Conservation (phyloP, 2,329 filamentous ascomycete genomes). For the Camptophora hylomeconis region DNA sequence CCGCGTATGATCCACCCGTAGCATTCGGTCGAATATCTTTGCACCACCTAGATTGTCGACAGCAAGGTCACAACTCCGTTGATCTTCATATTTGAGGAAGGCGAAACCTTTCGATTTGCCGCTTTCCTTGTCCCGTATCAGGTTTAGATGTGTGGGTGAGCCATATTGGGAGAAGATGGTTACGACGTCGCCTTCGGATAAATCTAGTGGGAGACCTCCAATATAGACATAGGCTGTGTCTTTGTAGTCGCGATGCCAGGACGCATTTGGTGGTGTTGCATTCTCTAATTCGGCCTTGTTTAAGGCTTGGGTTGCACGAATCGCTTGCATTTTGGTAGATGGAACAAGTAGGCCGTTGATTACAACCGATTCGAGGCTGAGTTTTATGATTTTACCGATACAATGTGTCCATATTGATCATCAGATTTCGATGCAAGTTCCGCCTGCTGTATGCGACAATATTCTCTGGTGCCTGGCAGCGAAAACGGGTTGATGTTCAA, state of each 20-base stretch:
- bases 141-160: slow-evolving; percentile 84
- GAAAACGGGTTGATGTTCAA: too few relatives aligned
- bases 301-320: slow-evolving; percentile 80
- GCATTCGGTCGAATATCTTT: slow-evolving; percentile 62
- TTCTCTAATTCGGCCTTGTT: slow-evolving; percentile 92
- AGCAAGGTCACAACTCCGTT: slow-evolving; percentile 85
- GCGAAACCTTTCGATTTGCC: slow-evolving; percentile 91
- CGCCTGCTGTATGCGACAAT: too few relatives aligned
- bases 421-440: too few relatives aligned
- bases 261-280: slow-evolving; percentile 73
- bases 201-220: slow-evolving; percentile 79
- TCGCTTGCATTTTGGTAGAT: slow-evolving; percentile 64
- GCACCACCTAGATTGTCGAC: slow-evolving; percentile 92
- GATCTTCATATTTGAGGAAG: slow-evolving; percentile 97
- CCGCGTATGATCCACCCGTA: slow-evolving; percentile 83
- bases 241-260: slow-evolving; percentile 95
- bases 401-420: too few relatives aligned
- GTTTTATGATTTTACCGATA: too few relatives aligned
- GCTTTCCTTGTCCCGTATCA: slow-evolving; percentile 88
- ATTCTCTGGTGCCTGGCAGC: too few relatives aligned
- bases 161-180: slow-evolving; percentile 96
- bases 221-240: slow-evolving; percentile 96
- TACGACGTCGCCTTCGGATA: slow-evolving; percentile 90
- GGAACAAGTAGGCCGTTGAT: too few relatives aligned
- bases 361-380: too few relatives aligned